These are phyloP conservation scores for Rhytidhysteron rufulum DNA, from an alignment of 2,329 filamentous ascomycete genomes.

Conservation along the genomic window DNA sequence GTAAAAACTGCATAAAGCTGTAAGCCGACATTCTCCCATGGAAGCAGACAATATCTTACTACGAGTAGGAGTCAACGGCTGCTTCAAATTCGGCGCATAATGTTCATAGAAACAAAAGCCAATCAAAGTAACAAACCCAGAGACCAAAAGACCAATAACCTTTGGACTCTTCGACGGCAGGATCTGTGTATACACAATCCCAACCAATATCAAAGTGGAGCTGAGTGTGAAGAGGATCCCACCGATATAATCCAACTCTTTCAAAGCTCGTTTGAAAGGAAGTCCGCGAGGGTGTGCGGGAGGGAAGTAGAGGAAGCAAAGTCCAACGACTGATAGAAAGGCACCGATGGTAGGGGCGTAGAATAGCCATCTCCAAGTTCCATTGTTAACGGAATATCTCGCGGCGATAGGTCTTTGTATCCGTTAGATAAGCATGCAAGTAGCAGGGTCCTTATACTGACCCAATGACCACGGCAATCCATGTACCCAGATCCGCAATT, in stretches of 20 bases:
- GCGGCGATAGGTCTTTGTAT: slow-evolving; percentile 37
- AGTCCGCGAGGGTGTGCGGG: slow-evolving; percentile 37
- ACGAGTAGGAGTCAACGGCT: slow-evolving; percentile 40
- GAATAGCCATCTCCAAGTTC: slow-evolving; percentile 45
- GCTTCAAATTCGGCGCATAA: slow-evolving; percentile 17
- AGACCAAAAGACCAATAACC: slow-evolving; percentile 29
- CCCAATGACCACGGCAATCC: slow-evolving; percentile 45
- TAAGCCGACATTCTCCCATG: too few relatives aligned
- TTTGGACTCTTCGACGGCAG: slow-evolving; percentile 18
- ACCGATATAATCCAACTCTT: slow-evolving; percentile 30
- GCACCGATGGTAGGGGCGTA: slow-evolving; percentile 42
- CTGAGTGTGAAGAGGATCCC: slow-evolving; percentile 27
- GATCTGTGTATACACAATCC: slow-evolving; percentile 31
- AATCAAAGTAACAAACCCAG: slow-evolving; percentile 26
- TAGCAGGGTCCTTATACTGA: too few relatives aligned
- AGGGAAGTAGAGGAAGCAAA: slow-evolving; percentile 41
- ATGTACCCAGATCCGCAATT: slow-evolving; percentile 36
- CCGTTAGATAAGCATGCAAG: neutral
- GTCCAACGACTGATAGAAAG: slow-evolving; percentile 42
- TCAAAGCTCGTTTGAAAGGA: slow-evolving; percentile 17
- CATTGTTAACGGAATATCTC: slow-evolving; percentile 37
- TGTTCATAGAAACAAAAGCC: slow-evolving; percentile 31
- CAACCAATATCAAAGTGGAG: slow-evolving; percentile 24
- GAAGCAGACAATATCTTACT: too few relatives aligned
- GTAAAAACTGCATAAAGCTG: slow-evolving; percentile 39